phyloP scores from a whole-genome alignment of 2,329 filamentous ascomycete genomes.

The Apiospora aurea region DNA sequence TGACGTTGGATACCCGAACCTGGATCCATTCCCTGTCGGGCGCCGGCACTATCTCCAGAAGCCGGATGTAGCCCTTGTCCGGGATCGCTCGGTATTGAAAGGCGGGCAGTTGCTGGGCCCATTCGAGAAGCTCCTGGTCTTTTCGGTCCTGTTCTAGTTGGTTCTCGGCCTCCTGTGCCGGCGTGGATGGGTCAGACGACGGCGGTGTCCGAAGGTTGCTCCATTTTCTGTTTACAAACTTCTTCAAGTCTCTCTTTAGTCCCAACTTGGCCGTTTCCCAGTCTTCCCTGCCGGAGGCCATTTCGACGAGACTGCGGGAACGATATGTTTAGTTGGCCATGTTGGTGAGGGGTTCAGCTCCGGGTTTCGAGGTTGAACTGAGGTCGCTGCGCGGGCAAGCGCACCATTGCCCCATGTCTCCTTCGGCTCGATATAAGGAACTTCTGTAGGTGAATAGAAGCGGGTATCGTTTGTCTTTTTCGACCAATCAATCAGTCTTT shows the following conservation, averaged over 20 bases:
- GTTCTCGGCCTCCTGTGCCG: neutral
- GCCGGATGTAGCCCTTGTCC: constrained; percentile 10
- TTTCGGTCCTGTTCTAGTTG: neutral
- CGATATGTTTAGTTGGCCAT: neutral
- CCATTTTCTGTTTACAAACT: neutral
- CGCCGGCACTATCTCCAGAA: constrained; percentile 1
- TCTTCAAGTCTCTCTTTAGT: neutral
- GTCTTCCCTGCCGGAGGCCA: neutral
- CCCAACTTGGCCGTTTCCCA: neutral
- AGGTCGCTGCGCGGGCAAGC: neutral
- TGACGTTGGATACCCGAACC: neutral
- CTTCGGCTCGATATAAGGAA: no score
- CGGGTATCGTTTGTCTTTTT: neutral
- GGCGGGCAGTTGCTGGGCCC: neutral
- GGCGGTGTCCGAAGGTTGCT: neutral
- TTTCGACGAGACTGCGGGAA: neutral
- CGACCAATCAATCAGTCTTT: neutral
- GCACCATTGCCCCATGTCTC: no score
- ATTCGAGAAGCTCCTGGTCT: neutral
- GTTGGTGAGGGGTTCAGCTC: neutral
- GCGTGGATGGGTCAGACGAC: neutral
- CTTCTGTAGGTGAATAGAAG: neutral
- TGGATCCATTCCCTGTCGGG: neutral
- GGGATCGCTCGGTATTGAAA: neutral
- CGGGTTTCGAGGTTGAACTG: neutral